Percentiles rank a stretch among this genome's conserved stretches.
phyloP scores from a whole-genome alignment of 192 early-diverging fungal species.

The Backusella tarrabulga region DNA sequence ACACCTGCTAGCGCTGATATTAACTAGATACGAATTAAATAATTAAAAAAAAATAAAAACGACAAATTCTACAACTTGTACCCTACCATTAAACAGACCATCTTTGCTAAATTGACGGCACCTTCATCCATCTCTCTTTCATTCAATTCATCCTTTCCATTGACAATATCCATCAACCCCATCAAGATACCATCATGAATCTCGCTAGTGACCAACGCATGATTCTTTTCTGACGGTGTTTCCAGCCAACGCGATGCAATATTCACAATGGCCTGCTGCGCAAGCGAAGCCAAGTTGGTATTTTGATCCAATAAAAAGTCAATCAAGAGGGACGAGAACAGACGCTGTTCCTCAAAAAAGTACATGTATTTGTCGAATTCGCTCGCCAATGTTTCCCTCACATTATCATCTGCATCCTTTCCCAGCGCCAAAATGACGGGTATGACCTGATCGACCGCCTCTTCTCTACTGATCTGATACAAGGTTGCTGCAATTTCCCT shows the following conservation, averaged over 20 bases:
- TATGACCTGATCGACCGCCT: conserved; percentile 40
- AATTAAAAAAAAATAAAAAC: not conserved
- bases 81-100: conserved; percentile 38
- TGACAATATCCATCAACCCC: conserved; percentile 35
- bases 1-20: conserved; percentile 45
- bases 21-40: conserved; percentile 32
- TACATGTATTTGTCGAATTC: conserved; percentile 49
- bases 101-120: conserved; percentile 36
- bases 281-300: conserved; percentile 45
- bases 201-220: conserved; percentile 45
- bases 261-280: conserved; percentile 43
- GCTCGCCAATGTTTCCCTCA: conserved; percentile 41
- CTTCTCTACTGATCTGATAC: conserved; percentile 31
- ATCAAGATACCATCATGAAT: conserved; percentile 51
- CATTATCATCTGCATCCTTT: conserved; percentile 42
- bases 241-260: conserved; percentile 42
- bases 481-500: conserved; percentile 39
- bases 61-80: not conserved
- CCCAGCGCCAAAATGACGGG: conserved; percentile 36
- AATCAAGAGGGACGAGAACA: conserved; percentile 45
- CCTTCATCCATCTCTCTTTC: conserved; percentile 32
- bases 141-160: not conserved
- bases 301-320: conserved; percentile 57
- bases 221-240: conserved; percentile 10
- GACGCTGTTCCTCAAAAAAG: conserved; percentile 40